Evolutionary conservation across 148 eudicot species (phyloP), one percentile per base, ranked within the genome.

Genomic region (Amaranthus hypochondriacus): DNA sequence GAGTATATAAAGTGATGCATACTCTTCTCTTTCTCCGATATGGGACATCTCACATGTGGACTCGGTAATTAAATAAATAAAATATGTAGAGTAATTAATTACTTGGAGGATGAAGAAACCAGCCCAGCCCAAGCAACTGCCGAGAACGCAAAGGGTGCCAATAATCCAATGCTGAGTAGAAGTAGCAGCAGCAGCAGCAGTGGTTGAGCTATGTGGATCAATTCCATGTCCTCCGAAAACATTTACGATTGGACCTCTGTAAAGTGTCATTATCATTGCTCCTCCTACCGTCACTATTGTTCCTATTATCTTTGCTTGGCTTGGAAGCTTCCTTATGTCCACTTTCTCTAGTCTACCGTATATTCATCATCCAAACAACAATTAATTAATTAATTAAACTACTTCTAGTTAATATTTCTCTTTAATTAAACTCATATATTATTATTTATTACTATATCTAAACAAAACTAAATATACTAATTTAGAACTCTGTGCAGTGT

Each of bases 41-140:
- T 18, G 18, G 18, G 18, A 18, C 18, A 18, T 18, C 18, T 18
- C 18, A 18, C 18, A 18, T 18, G 18, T 18, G 18, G 18, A 18
- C 18, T 18, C 18, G 18, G 18, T 18, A 18, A 18, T 28, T 4
- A 70, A 14, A 14, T 5, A 56, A 47, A 46, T 4, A 46, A 58
- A 58, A n/a, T 46, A 14, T 12, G 43, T 21, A 9, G 2, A n/a
- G 7, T 11, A 43, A 9, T 7, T 47, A 75, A 78, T 79, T 69
- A 88, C 91, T 77, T 88, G 91, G 77, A 88, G 81, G 46, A 88
- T 82, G 84, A 86, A 86, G 83, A 88, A 88, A 54, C 71, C 83
- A 39, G 91, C 74, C 91, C 91, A 88, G 2, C 84, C 89, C 42
- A 77, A 21, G 76, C 87, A 84, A 70, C 87, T 85, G 55, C 85